Evolutionary conservation across 1,139 yeast species (phyloP).

Genomic region (Petasospora fabianii): DNA sequence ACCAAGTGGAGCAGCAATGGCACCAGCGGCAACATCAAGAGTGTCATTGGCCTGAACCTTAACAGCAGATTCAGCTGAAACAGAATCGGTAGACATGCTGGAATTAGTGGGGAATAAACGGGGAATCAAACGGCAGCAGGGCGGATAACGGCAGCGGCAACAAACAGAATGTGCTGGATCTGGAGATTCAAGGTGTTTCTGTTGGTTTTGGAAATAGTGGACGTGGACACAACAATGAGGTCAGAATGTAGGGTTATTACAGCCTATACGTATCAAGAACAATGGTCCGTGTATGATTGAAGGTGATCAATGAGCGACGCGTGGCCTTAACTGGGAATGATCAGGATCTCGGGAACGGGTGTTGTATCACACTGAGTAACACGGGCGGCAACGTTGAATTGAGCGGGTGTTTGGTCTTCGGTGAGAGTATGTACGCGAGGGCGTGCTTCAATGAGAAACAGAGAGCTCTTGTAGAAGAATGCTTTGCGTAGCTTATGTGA

Average conservation of each 20-base stretch:
- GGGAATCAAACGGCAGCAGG: slow-evolving; percentile 13
- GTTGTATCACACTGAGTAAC: not conserved
- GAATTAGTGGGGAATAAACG: not conserved
- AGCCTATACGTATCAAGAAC: no score
- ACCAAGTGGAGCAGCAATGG: not conserved
- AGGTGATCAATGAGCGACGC: not conserved
- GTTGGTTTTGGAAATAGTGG: no score
- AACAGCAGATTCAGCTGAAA: slow-evolving; percentile 16
- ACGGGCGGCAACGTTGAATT: not conserved
- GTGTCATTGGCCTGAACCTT: slow-evolving; percentile 7
- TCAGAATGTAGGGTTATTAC: no score
- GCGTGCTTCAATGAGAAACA: no score
- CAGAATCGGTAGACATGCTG: slow-evolving; percentile 7
- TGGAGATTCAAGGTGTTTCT: not conserved
- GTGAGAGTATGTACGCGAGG: not conserved
- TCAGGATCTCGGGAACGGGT: not conserved
- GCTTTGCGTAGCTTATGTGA: no score
- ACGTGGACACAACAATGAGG: no score
- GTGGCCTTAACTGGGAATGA: not conserved
- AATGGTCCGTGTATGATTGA: not conserved
- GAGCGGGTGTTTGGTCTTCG: not conserved
- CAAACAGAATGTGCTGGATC: not conserved
- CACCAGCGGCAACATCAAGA: not conserved
- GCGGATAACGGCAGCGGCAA: slow-evolving; percentile 6
- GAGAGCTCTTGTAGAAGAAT: no score